A percentile compares a stretch with the other conserved stretches of the same genome.
Conservation (phyloP, 192 early-diverging fungal species). For the Spinellus fusiger region DNA sequence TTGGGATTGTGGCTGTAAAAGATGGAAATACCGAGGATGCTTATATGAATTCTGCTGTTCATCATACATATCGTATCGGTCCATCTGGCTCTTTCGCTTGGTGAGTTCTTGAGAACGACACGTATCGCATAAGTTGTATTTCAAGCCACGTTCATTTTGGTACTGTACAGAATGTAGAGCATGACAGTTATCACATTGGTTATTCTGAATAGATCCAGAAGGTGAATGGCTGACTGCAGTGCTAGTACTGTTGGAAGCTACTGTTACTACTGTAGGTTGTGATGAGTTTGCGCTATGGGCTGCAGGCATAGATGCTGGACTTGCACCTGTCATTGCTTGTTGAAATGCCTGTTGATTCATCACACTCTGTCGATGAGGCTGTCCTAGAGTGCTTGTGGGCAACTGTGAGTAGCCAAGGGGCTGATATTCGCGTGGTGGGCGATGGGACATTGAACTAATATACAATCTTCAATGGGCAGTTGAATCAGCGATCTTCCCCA, state of each 20-base stretch:
- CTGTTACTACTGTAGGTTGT: not conserved
- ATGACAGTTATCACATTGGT: constrained; percentile 14
- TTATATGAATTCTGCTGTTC: constrained; percentile 2
- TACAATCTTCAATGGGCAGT: too few relatives aligned
- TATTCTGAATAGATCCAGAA: not conserved
- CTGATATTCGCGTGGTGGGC: constrained; percentile 4
- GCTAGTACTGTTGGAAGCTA: not conserved
- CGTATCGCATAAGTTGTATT: constrained; percentile 6
- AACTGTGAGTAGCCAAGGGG: not conserved
- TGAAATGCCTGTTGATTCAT: not conserved
- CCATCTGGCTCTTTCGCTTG: constrained; percentile 7
- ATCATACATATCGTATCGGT: constrained; percentile 13
- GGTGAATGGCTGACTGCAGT: not conserved
- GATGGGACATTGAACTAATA: constrained; percentile 7
- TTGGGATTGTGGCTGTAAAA: constrained; percentile 1
- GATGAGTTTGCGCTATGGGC: not conserved
- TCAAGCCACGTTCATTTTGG: constrained; percentile 7
- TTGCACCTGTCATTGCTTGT: constrained; percentile 3
- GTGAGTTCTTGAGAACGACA: constrained; percentile 7
- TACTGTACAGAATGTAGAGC: constrained; percentile 1
- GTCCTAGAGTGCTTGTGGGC: not conserved
- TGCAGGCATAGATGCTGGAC: not conserved
- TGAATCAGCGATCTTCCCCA: not conserved
- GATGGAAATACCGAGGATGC: not conserved
- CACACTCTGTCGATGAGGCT: constrained; percentile 8